A percentile compares a stretch with the other conserved stretches of the same genome.
phyloP scores from a whole-genome alignment of 208 protist species.

The Trypanosomatidae sp. region DNA sequence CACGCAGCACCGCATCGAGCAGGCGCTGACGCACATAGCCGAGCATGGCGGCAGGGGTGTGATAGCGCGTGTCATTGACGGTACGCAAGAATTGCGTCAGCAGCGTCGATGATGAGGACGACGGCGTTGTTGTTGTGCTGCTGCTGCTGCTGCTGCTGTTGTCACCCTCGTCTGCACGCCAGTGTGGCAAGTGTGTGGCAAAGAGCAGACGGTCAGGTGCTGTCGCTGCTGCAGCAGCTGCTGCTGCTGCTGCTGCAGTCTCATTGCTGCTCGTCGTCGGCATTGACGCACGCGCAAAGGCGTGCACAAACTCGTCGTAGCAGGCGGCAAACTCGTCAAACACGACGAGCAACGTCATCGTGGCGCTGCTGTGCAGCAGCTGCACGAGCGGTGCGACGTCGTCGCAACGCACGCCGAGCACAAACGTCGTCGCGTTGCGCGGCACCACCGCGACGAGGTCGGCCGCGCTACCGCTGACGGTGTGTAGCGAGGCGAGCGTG shows the following conservation, averaged over 20 bases:
- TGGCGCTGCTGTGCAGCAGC: not conserved
- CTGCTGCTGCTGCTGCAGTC: too few species aligned
- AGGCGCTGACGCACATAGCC: conserved; percentile 3
- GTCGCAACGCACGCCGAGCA: not conserved
- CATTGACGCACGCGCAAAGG: not conserved
- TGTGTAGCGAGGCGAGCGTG: not conserved
- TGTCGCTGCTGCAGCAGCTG: too few species aligned
- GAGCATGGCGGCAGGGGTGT: not conserved
- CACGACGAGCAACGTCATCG: not conserved
- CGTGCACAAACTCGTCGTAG: not conserved
- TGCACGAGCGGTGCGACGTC: not conserved
- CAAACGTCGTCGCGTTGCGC: not conserved
- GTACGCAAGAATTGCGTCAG: not conserved
- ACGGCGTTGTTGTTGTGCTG: too few species aligned
- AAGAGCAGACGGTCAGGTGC: not conserved
- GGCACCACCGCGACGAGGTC: not conserved
- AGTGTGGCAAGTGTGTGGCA: not conserved
- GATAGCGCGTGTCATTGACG: not conserved
- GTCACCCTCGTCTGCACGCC: too few species aligned
- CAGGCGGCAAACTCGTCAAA: not conserved
- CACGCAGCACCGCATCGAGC: not conserved
- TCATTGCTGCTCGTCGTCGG: not conserved
- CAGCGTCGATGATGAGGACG: too few species aligned
- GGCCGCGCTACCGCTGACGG: not conserved
- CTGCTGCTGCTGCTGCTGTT: not conserved